phyloP scores from a whole-genome alignment of 306 rosid genomes.

The Notholithocarpus densiflorus region DNA sequence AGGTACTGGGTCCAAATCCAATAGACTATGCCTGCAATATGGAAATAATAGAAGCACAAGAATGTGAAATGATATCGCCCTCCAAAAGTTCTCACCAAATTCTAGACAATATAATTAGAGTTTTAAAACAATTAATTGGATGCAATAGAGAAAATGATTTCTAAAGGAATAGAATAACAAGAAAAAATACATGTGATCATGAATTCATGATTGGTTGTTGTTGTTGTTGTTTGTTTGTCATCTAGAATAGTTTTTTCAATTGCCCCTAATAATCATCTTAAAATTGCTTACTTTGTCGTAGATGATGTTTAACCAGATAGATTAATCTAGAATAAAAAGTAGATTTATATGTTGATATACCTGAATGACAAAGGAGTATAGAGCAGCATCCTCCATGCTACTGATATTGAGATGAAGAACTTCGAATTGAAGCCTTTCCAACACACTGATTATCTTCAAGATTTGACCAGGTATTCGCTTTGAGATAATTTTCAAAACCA shows the following conservation, averaged over 20 bases:
- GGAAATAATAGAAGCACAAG: neutral
- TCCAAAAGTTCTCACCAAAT: neutral
- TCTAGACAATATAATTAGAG: neutral
- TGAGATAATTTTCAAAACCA: conserved; percentile 63
- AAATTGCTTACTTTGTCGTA: neutral
- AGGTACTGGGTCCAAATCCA: neutral
- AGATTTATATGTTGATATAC: conserved; percentile 26
- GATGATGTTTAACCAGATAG: neutral
- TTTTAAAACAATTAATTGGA: too few species aligned
- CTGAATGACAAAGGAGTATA: conserved; percentile 83
- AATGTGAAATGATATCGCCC: neutral
- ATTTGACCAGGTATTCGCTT: conserved; percentile 62
- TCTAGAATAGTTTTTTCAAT: neutral
- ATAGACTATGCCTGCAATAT: neutral
- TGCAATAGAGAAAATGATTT: too few species aligned
- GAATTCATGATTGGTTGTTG: too few species aligned
- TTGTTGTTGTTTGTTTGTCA: too few species aligned
- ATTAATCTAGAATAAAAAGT: neutral
- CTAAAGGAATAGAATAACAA: too few species aligned
- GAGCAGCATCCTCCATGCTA: conserved; percentile 86
- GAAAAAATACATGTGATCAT: too few species aligned
- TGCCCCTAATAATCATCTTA: neutral
- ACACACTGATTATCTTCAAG: conserved; percentile 51
- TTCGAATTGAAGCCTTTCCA: conserved; percentile 78
- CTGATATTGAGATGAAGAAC: conserved; percentile 88